phyloP scores from a whole-genome alignment of 495 filamentous ascomycete species.

The Cladorrhinum samala region DNA sequence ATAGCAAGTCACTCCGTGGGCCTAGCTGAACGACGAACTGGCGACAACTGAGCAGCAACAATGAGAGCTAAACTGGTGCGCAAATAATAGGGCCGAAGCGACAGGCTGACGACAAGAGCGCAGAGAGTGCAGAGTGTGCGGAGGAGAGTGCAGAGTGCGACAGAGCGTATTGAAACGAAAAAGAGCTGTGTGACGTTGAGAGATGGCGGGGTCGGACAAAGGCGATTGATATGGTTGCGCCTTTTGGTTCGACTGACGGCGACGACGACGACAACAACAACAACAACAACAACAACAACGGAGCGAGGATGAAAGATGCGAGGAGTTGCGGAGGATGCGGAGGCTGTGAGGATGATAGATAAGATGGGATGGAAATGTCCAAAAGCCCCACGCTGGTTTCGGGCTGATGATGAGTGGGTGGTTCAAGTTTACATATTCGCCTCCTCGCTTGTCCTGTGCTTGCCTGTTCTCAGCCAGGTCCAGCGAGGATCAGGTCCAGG shows the following conservation, averaged over 20 bases:
- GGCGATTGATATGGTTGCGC: neutral
- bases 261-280: neutral
- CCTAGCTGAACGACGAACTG: neutral
- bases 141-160: neutral
- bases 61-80: neutral
- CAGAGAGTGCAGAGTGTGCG: neutral
- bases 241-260: no score
- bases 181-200: neutral
- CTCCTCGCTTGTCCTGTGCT: neutral
- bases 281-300: neutral
- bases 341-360: neutral
- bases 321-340: neutral
- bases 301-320: neutral
- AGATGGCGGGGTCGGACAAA: no score
- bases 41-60: neutral
- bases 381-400: neutral
- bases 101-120: neutral
- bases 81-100: slow-evolving; percentile 11
- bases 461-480: no score
- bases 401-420: neutral
- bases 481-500: neutral
- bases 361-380: neutral
- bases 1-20: slow-evolving; percentile 6
- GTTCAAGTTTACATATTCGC: neutral
- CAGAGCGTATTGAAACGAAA: neutral